Evolutionary conservation across 2,329 filamentous ascomycete species (phyloP).

Genomic region (Raffaelea ambrosiae): DNA sequence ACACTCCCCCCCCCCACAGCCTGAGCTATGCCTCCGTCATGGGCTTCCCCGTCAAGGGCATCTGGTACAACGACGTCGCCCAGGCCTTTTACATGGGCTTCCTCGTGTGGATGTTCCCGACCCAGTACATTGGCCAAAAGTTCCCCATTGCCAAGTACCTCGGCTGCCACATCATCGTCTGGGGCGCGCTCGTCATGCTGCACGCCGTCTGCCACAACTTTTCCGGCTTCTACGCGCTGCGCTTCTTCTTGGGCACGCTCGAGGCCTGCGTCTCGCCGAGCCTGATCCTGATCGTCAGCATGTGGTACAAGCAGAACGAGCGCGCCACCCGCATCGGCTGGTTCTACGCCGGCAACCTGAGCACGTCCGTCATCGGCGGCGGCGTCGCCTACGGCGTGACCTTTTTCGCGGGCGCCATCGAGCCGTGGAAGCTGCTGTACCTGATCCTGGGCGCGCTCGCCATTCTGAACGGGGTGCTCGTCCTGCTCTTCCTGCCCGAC

Average conservation of each 20-base stretch:
- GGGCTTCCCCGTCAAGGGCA: slow-evolving; percentile 10
- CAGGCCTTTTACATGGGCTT: slow-evolving; percentile 13
- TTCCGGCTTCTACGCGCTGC: slow-evolving; percentile 16
- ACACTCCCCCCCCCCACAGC: no score
- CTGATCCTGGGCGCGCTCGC: slow-evolving; percentile 20
- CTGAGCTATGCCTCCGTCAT: slow-evolving; percentile 12
- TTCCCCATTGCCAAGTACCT: slow-evolving; percentile 11
- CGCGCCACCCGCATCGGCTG: slow-evolving; percentile 20
- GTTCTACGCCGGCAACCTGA: slow-evolving; percentile 9
- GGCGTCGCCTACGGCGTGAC: slow-evolving; percentile 14
- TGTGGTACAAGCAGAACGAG: slow-evolving; percentile 21
- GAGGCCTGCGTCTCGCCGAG: slow-evolving; percentile 18
- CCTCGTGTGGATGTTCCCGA: slow-evolving; percentile 10
- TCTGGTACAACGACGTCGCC: slow-evolving; percentile 11
- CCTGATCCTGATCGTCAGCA: slow-evolving; percentile 18
- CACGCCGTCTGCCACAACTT: slow-evolving; percentile 18
- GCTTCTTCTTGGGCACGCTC: slow-evolving; percentile 19
- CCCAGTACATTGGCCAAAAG: slow-evolving; percentile 7
- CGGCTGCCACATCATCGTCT: slow-evolving; percentile 9
- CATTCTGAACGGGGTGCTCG: slow-evolving; percentile 16
- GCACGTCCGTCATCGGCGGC: slow-evolving; percentile 5
- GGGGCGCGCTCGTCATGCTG: slow-evolving; percentile 16
- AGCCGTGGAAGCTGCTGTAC: slow-evolving; percentile 17
- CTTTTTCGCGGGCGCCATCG: slow-evolving; percentile 12
- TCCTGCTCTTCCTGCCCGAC: slow-evolving; percentile 15